Evolutionary conservation across 345 rosid species (phyloP).

Genomic region (Jatropha curcas): DNA sequence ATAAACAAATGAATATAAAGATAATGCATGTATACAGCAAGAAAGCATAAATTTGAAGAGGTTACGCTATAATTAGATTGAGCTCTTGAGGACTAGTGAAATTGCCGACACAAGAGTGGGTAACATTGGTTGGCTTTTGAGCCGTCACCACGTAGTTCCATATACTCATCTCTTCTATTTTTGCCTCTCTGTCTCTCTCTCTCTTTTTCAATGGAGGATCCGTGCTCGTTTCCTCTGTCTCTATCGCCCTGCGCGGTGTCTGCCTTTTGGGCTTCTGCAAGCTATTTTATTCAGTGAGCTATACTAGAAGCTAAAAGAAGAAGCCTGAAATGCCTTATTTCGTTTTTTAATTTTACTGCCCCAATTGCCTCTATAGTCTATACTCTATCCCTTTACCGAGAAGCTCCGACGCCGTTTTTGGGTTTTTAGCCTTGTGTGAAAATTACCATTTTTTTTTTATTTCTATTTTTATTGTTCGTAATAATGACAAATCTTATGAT

Average conservation of each 20-base stretch:
- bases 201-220: neutral
- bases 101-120: conserved; percentile 95
- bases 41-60: neutral
- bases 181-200: neutral
- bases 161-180: conserved; percentile 32
- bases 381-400: no score
- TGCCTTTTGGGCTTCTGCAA: neutral
- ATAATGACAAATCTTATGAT: no score
- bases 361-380: no score
- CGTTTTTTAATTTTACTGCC: no score
- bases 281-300: neutral
- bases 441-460: no score
- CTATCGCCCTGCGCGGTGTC: neutral
- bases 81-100: conserved; percentile 90
- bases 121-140: conserved; percentile 79
- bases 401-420: no score
- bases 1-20: neutral
- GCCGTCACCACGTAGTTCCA: conserved; percentile 65
- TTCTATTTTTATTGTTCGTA: no score
- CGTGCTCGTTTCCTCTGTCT: neutral
- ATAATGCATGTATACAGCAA: neutral
- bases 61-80: conserved; percentile 88
- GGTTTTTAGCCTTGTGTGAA: no score
- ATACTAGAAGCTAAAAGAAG: neutral
- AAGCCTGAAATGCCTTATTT: no score